Conservation (phyloP, 2,329 filamentous ascomycete species). For the Mariannaea sp. region DNA sequence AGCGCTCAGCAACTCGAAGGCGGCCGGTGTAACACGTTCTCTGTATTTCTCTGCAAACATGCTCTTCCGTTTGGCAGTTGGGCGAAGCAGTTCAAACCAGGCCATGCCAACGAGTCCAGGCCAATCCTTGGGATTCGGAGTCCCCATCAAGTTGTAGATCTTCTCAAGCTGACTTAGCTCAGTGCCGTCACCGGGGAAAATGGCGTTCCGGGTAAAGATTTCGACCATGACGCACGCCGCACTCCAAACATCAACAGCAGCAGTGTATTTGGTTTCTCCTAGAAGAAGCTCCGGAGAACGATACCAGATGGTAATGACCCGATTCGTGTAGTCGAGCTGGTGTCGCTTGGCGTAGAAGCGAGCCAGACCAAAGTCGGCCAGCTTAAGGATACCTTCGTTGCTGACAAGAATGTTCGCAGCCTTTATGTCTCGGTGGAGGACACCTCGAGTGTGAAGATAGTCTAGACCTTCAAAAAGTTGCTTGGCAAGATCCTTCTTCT, state of each 20-base stretch:
- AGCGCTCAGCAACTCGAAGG: constrained; percentile 77
- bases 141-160: constrained; percentile 92
- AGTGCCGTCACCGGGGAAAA: constrained; percentile 94
- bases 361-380: constrained; percentile 94
- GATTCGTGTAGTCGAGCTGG: constrained; percentile 95
- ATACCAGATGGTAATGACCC: constrained; percentile 97
- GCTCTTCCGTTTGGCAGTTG: constrained; percentile 71
- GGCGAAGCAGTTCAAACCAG: constrained; percentile 92
- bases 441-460: constrained; percentile 90
- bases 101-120: constrained; percentile 90
- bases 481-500: constrained; percentile 91
- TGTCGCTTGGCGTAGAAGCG: constrained; percentile 94
- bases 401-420: constrained; percentile 96
- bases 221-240: constrained; percentile 96
- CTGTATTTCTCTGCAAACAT: constrained; percentile 84
- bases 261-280: constrained; percentile 88
- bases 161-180: constrained; percentile 96
- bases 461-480: constrained; percentile 94
- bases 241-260: constrained; percentile 94
- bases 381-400: constrained; percentile 84
- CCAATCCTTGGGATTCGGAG: constrained; percentile 84
- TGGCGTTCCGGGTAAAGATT: constrained; percentile 90
- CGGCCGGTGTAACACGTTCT: constrained; percentile 75
- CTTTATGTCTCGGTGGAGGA: constrained; percentile 96
- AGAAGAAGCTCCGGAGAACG: constrained; percentile 79